Evolutionary conservation across 768 basidiomycete species (phyloP).

Genomic region (Rhizopogon vesiculosus): DNA sequence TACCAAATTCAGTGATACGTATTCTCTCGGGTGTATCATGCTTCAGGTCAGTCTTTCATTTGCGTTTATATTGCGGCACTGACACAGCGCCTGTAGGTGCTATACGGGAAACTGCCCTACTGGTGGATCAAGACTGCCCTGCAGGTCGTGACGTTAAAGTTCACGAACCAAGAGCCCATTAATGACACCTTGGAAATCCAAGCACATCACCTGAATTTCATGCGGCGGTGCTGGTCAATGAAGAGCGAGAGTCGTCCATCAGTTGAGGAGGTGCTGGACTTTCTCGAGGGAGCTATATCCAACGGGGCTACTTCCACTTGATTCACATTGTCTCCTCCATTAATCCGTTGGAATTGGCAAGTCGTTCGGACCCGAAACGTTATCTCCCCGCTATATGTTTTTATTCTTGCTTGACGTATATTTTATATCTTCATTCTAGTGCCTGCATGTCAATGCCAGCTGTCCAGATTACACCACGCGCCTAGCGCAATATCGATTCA

Average conservation of each 20-base stretch:
- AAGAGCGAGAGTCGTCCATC: conserved; percentile 7
- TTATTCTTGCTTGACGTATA: too few relatives aligned
- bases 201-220: conserved; percentile 37
- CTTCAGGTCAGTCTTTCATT: conserved; percentile 26
- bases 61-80: background rate
- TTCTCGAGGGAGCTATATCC: background rate
- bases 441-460: too few relatives aligned
- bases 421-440: too few relatives aligned
- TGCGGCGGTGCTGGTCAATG: conserved; percentile 33
- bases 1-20: conserved; percentile 33
- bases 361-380: too few relatives aligned
- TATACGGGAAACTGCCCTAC: conserved; percentile 22
- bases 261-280: background rate
- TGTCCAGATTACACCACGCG: too few relatives aligned
- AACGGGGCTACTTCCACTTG: too few relatives aligned
- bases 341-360: too few relatives aligned
- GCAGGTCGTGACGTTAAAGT: conserved; percentile 18
- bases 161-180: conserved; percentile 9
- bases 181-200: conserved; percentile 21
- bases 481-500: too few relatives aligned
- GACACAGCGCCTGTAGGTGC: conserved; percentile 2
- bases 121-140: conserved; percentile 17
- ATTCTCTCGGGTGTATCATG: conserved; percentile 37
- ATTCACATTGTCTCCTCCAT: too few relatives aligned
- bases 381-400: too few relatives aligned